Evolutionary conservation across 805 yeast genomes (phyloP), one percentile per base, ranked within the genome.

Genomic region (Candida nitratophila): DNA sequence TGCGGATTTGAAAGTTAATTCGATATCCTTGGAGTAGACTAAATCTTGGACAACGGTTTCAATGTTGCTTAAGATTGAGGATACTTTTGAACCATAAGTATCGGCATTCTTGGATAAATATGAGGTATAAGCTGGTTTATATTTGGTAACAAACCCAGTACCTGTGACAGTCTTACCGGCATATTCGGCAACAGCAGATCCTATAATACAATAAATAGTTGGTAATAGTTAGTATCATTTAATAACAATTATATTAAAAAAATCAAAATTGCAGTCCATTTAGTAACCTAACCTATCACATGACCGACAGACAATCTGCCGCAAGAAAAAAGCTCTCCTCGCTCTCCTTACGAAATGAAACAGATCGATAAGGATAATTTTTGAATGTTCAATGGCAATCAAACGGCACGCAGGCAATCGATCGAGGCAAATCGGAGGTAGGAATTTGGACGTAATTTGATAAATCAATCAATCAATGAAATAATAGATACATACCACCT

Each of bases 131-230:
- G 76, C 68, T 44, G 93, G 87, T 62, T 76, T 81, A 72, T 84
- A 80, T 55, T 81, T 77, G 48, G 89, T 76, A 48, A 91, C 82
- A 50, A 90, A 73, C 17, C 97, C 96, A 58, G 73, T 70, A 51
- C 96, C 96, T 41, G 86, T 74, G 52, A 83, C 65, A 37, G 79
- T 55, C 59, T 83, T 83, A 49, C 95, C 84, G 45, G 73, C 71
- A 59, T 81, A 85, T 70, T 90, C 97, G 44, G 82, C 85, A 45
- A 76, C 71, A 42, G 89, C 93, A 41, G 91, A 74, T 26, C 75
- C 57, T 56, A 50, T 21, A 39, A 39, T 15, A 22, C 27, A 3
- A 14, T n/a, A 24, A 31, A 45, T 45, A 47, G 39, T 24, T 35
- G 21, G 38, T 35, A 33, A n/a, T n/a, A n/a, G n/a, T n/a, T n/a